Conservation (phyloP, 2,329 filamentous ascomycete species). For the Teratosphaeria nubilosa region DNA sequence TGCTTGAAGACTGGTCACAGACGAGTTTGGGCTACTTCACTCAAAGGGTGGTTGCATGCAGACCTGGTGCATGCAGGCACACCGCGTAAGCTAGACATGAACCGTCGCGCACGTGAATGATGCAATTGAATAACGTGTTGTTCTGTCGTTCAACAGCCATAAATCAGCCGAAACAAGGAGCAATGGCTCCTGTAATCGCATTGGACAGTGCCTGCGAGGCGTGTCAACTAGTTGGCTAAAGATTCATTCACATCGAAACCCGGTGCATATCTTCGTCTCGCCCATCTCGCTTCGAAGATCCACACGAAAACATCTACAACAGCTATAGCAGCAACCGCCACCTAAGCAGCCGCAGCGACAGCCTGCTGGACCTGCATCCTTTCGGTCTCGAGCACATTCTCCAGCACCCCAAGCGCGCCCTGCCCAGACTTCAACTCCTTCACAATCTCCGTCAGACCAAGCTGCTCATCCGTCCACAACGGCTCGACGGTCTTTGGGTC, state of each 20-base stretch:
- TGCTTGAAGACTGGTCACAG: no score
- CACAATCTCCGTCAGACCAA: conserved; percentile 60
- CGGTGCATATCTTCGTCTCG: no score
- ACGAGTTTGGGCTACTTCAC: no score
- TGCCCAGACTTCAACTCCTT: conserved; percentile 47
- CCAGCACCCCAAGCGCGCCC: conserved; percentile 36
- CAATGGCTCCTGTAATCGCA: background rate
- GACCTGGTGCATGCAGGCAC: background rate
- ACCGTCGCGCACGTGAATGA: background rate
- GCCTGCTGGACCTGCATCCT: conserved; percentile 32
- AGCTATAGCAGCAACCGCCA: background rate
- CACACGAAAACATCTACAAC: background rate
- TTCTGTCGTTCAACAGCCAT: background rate
- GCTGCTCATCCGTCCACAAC: conserved; percentile 88
- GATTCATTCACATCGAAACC: no score
- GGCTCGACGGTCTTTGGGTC: conserved; percentile 51
- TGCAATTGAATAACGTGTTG: background rate
- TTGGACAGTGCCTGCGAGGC: background rate
- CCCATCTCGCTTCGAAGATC: background rate
- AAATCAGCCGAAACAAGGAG: background rate
- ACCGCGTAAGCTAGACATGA: no score
- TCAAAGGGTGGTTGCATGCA: no score
- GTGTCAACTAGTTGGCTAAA: background rate
- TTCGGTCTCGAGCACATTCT: conserved; percentile 39
- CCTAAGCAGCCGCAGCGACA: conserved; percentile 31